Evolutionary conservation across 2,329 filamentous ascomycete species (phyloP).

Genomic region (Verticillium alfalfae): DNA sequence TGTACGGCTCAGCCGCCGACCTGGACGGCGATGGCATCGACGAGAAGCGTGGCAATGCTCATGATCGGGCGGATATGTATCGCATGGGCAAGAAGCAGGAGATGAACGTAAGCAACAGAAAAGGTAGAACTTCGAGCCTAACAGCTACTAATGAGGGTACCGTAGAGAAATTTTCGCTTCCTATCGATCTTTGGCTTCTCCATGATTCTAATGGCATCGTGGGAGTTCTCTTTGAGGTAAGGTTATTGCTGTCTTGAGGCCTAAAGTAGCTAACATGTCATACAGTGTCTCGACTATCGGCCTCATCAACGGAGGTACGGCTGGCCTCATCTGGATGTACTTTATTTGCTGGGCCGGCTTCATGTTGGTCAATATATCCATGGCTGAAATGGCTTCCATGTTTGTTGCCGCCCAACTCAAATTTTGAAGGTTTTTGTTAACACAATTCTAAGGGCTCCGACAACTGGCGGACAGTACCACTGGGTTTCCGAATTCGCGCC

Average conservation of each 20-base stretch:
- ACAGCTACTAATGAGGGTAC: not conserved
- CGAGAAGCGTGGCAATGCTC: slow-evolving; percentile 18
- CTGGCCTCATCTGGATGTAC: slow-evolving; percentile 39
- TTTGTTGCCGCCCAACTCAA: slow-evolving; percentile 3
- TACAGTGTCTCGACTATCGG: slow-evolving; percentile 12
- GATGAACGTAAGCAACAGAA: slow-evolving; percentile 24
- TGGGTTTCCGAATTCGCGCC: slow-evolving; percentile 52
- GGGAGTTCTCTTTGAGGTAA: slow-evolving; percentile 35
- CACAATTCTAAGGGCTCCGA: slow-evolving; percentile 35
- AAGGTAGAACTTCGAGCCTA: too few relatives aligned
- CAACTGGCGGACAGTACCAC: slow-evolving; percentile 52
- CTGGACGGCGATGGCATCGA: slow-evolving; percentile 12
- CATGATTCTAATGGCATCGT: slow-evolving; percentile 37
- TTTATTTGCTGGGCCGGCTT: slow-evolving; percentile 32
- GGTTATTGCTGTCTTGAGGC: not conserved
- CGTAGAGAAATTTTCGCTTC: slow-evolving; percentile 36
- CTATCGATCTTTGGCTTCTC: slow-evolving; percentile 41
- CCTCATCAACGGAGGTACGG: slow-evolving; percentile 35
- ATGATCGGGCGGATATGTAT: slow-evolving; percentile 37
- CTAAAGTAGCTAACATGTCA: not conserved
- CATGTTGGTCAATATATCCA: slow-evolving; percentile 29
- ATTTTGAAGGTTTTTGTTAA: too few relatives aligned
- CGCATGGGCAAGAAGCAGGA: slow-evolving; percentile 45
- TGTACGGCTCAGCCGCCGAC: not conserved
- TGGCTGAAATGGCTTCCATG: slow-evolving; percentile 47